These are phyloP conservation scores for Malus sylvestris DNA, from an alignment of 306 rosid genomes.

Conservation along the genomic window DNA sequence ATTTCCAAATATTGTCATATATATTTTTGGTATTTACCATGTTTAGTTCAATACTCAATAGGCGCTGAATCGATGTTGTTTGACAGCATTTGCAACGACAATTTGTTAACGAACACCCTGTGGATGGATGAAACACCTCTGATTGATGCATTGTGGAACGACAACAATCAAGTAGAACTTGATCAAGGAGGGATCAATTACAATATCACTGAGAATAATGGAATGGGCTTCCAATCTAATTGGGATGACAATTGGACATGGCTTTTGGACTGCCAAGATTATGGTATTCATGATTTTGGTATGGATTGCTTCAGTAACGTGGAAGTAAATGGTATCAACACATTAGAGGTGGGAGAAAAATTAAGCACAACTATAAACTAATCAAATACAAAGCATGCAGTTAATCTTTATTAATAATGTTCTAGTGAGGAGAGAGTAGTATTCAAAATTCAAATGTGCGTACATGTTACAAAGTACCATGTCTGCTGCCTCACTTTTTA, in stretches of 20 bases:
- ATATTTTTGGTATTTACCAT: no score
- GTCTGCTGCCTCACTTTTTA: not conserved
- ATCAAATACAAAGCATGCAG: not conserved
- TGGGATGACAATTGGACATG: constrained; percentile 64
- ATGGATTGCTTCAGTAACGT: constrained; percentile 45
- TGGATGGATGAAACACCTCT: constrained; percentile 54
- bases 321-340: constrained; percentile 39
- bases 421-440: not conserved
- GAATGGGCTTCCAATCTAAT: constrained; percentile 18
- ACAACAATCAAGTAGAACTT: not conserved
- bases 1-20: no score
- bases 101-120: constrained; percentile 36
- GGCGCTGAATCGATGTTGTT: constrained; percentile 42
- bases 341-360: constrained; percentile 27
- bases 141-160: constrained; percentile 55
- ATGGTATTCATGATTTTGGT: constrained; percentile 73
- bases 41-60: constrained; percentile 1
- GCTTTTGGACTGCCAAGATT: constrained; percentile 72
- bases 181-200: not conserved
- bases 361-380: not conserved
- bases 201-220: constrained; percentile 2
- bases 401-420: not conserved
- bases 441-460: not conserved
- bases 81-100: constrained; percentile 51
- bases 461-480: constrained; percentile 14